Base-by-base conservation (phyloP, 2,329 filamentous ascomycete species). In the Fusarium sp. region DNA sequence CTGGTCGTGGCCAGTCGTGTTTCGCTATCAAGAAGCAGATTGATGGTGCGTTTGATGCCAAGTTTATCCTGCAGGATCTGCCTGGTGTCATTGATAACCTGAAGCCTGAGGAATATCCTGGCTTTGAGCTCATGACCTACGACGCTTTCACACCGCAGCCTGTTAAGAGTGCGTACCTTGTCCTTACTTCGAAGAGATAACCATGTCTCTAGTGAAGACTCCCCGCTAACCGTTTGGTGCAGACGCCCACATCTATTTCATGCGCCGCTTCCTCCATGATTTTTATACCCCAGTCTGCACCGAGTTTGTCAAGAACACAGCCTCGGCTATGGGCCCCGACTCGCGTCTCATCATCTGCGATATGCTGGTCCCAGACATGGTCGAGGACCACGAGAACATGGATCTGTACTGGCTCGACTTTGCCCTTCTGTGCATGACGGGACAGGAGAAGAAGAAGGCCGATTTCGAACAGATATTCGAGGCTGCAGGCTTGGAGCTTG, bases 271-370 rank as follows among this genome's bases (percentile, higher is more conserved):
- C 9, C 79, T 82, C 18, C 80, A 81, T 35, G 80, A 82, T 63
- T 81, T 81, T 38, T 81, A 82, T 20, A 70, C 62, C 7, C 74
- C 79, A 18, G 76, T 79, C 22, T 81, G 80, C 65, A 73, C 75
- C n/a, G 74, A 79, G 20, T 80, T 82, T 22, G 73, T 81, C 35
- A 79, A 73, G 20, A 81, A 79, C 66, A 80, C 78, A 0, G 80
- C 75, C 9, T 75, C 71, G 3, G 77, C 79, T 5, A 81, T 81
- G 80, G 80, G 78, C 0, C 79, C 79, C 0, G 79, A 80, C 50
- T 81, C 81, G 3, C 79, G 80, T 1, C 72, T 82, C 3, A 74
- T 84, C 16, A 73, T 84, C 25, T 82, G 80, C 61, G 81, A 84
- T 52, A 79, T 81, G 69, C 54, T 84, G 11, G 71, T 83, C 20